phyloP scores from a whole-genome alignment of 768 basidiomycete genomes.

The Mrakia blollopis region DNA sequence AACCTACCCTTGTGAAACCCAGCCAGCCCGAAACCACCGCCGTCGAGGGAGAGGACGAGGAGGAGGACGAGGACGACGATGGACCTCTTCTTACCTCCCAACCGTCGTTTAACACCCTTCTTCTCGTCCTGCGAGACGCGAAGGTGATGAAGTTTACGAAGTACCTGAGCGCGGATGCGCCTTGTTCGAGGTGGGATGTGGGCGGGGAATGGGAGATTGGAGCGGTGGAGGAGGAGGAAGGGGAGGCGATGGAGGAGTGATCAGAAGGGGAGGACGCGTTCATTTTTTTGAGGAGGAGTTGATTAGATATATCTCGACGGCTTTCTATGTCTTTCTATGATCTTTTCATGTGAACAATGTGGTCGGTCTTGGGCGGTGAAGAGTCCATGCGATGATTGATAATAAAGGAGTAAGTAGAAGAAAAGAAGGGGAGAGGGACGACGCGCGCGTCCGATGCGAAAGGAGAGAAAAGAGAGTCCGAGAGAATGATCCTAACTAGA shows the following conservation, averaged over 20 bases:
- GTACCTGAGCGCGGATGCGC: conserved; percentile 82
- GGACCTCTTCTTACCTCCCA: conserved; percentile 79
- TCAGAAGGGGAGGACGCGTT: neutral
- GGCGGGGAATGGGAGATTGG: conserved; percentile 89
- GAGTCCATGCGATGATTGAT: neutral
- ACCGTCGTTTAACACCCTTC: conserved; percentile 80
- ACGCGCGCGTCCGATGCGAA: neutral
- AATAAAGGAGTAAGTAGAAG: neutral
- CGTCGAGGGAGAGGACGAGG: conserved; percentile 44
- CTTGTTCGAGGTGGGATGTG: conserved; percentile 88
- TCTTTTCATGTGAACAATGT: no score
- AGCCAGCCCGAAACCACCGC: conserved; percentile 32
- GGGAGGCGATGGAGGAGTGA: neutral
- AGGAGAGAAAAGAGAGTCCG: neutral
- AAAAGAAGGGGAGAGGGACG: neutral
- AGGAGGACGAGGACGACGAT: conserved; percentile 58
- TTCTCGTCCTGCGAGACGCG: conserved; percentile 86
- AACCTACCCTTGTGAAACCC: conserved; percentile 41
- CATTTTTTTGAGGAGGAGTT: no score
- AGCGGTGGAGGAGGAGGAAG: conserved; percentile 60
- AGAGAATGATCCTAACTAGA: neutral
- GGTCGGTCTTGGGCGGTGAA: no score
- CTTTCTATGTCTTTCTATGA: no score
- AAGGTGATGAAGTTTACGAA: conserved; percentile 89
- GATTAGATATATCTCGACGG: no score